Conservation (phyloP, 345 rosid species). For the Toxicodendron radicans region DNA sequence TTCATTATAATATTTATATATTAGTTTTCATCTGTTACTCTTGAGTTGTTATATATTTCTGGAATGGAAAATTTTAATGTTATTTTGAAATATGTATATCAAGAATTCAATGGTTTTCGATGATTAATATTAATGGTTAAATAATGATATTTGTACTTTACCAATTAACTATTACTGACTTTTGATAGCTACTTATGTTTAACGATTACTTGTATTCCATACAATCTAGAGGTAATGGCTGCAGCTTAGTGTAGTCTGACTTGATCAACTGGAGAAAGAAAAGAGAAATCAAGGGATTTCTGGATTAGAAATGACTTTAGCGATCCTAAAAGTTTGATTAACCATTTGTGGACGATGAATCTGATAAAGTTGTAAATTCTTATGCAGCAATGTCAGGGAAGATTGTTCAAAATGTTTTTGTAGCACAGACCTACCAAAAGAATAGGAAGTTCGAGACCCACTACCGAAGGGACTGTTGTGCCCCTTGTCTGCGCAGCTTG, state of each 20-base stretch:
- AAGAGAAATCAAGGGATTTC: background rate
- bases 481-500: conserved; percentile 50
- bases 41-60: too few relatives aligned
- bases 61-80: too few relatives aligned
- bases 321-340: background rate
- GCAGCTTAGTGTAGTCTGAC: background rate
- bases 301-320: background rate
- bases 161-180: background rate
- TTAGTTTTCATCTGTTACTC: too few relatives aligned
- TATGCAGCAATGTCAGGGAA: conserved; percentile 81
- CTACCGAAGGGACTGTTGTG: conserved; percentile 52
- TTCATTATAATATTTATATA: too few relatives aligned
- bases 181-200: background rate
- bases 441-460: conserved; percentile 68
- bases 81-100: too few relatives aligned
- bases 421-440: conserved; percentile 60
- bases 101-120: background rate
- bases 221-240: background rate
- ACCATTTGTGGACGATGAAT: background rate
- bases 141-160: background rate
- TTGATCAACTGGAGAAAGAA: background rate
- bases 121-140: background rate
- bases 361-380: conserved; percentile 56
- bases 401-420: conserved; percentile 71
- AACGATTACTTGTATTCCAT: background rate